phyloP scores from a whole-genome alignment of 768 basidiomycete species.

The Lanmaoa rubissima region DNA sequence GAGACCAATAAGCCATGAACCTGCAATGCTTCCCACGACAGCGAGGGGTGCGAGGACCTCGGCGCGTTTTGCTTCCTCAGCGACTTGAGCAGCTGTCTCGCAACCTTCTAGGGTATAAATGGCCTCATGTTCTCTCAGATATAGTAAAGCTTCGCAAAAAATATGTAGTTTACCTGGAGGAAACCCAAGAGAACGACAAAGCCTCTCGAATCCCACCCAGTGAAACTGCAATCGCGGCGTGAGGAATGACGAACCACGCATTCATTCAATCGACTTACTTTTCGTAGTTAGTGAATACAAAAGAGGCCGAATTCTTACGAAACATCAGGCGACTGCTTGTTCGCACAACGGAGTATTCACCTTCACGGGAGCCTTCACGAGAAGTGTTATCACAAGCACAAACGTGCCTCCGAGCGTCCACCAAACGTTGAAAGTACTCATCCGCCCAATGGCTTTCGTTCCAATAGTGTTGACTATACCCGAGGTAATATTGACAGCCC shows the following conservation, averaged over 20 bases:
- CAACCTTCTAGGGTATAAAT: conserved; percentile 63
- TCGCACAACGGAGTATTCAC: conserved; percentile 23
- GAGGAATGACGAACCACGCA: not conserved
- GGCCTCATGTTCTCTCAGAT: conserved; percentile 32
- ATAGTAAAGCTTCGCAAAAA: not conserved
- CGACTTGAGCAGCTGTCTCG: conserved; percentile 63
- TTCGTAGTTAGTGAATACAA: conserved; percentile 57
- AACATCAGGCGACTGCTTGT: not conserved
- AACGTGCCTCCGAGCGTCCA: conserved; percentile 61
- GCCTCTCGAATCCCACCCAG: conserved; percentile 51
- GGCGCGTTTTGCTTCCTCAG: conserved; percentile 56
- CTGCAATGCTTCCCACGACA: conserved; percentile 53
- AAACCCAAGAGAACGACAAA: conserved; percentile 61
- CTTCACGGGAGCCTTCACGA: conserved; percentile 55
- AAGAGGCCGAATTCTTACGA: conserved; percentile 46
- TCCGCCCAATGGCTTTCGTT: conserved; percentile 53
- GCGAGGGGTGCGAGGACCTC: conserved; percentile 57
- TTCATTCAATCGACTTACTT: conserved; percentile 36
- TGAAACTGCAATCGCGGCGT: conserved; percentile 39
- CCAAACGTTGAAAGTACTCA: conserved; percentile 58
- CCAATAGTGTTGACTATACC: conserved; percentile 56
- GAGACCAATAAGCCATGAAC: conserved; percentile 57
- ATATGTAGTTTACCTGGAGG: conserved; percentile 23
- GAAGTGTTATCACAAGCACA: conserved; percentile 53
- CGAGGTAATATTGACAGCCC: conserved; percentile 55